Evolutionary conservation across 129 eudicot genomes (phyloP).

Genomic region (Ambrosia artemisiifolia): DNA sequence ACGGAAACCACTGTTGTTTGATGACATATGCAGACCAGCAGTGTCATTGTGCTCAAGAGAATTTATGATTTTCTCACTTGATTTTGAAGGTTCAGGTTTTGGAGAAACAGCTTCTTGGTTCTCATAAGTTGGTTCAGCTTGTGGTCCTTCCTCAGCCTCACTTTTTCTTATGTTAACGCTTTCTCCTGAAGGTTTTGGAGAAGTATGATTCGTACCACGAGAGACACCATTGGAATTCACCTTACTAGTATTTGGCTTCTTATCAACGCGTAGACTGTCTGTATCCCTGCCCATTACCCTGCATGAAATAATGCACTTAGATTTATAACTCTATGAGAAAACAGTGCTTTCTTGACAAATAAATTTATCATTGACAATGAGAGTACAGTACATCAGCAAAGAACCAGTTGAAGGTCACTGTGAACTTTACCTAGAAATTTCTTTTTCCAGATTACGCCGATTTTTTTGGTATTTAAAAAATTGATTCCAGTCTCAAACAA

Average conservation of each 20-base stretch:
- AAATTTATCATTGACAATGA: not conserved
- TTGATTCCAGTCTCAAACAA: conserved; percentile 15
- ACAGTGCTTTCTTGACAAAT: not conserved
- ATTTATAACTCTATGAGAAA: not conserved
- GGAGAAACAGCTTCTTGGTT: conserved; percentile 40
- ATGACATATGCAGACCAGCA: conserved; percentile 37
- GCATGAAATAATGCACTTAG: conserved; percentile 16
- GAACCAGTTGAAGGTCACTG: conserved; percentile 1
- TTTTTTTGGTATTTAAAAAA: not conserved
- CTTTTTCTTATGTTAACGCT: conserved; percentile 30
- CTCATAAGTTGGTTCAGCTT: conserved; percentile 39
- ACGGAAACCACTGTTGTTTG: conserved; percentile 32
- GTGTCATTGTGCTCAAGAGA: conserved; percentile 39
- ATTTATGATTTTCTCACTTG: conserved; percentile 50
- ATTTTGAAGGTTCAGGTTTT: conserved; percentile 52
- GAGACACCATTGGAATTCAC: conserved; percentile 46
- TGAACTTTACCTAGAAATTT: conserved; percentile 20
- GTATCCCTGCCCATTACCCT: conserved; percentile 88
- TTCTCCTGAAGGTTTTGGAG: conserved; percentile 41
- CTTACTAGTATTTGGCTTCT: conserved; percentile 44
- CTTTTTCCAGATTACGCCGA: conserved; percentile 6
- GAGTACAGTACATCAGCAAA: not conserved
- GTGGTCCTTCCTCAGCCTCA: conserved; percentile 39
- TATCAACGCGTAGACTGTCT: conserved; percentile 53
- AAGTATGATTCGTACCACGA: conserved; percentile 35